Base-by-base conservation (phyloP, 495 filamentous ascomycete genomes). In the Elasticomyces elasticus region DNA sequence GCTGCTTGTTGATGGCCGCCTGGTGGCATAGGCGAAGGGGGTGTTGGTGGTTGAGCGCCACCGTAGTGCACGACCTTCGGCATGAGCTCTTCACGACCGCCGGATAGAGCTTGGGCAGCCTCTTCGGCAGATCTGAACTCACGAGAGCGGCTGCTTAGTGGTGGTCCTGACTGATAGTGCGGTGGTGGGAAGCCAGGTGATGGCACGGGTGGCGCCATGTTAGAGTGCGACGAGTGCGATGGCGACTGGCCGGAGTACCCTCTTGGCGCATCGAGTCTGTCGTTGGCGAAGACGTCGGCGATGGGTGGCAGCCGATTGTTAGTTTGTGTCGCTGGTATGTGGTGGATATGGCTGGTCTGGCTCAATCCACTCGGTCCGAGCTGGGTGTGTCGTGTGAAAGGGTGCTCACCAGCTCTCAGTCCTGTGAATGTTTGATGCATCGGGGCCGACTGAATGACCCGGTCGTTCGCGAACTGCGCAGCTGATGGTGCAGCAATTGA, bases 401-500 rank as follows among this genome's bases (percentile, higher is more conserved):
- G 48, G 17, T 63, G 61, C 60, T 87, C 85, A 13, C 87, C 80
- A 61, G 89, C 82, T 54, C 87, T 79, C 11, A 72, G 67, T 41
- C 92, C 91, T 13, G 92, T 95, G 67, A 98, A 98, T 13, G 87
- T 90, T 67, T 94, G 89, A 63, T 95, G 79, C n/a, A 98, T 74
- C 13, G 92, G 92, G 1, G 92, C 92, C 5, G 92, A 98, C 71
- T 98, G 92, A 51, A 98, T 91, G 26, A 98, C 89, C 52, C 92
- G 78, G 71, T 98, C 92, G 64, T 92, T 84, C 48, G 92, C 90
- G 62, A 98, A 98, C 43, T 94, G 87, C 51, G 90, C 81, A 58
- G 94, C 89, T n/a, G 90, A 88, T 0, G 92, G 92, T 15, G 92
- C 88, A n/a, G 91, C 85, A 56, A 98, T 98, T 49, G 89, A 92